phyloP scores from a whole-genome alignment of 2,329 filamentous ascomycete genomes.

The Biscogniauxia mediterranea region DNA sequence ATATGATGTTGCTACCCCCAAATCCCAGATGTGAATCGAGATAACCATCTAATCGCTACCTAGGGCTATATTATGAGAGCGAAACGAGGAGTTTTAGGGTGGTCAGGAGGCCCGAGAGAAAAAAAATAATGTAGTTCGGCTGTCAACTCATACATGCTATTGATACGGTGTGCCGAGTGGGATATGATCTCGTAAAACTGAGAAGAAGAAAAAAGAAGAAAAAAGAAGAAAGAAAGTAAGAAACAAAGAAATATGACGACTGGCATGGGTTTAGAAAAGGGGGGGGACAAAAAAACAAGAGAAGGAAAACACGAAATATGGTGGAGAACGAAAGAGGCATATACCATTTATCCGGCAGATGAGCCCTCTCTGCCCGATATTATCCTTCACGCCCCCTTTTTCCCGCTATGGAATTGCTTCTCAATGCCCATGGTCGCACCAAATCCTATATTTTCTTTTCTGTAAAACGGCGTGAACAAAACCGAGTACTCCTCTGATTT shows the following conservation, averaged over 20 bases:
- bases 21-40: conserved; percentile 24
- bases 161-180: not conserved
- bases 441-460: conserved; percentile 4
- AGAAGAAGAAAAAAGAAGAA: too few species aligned
- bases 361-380: not conserved
- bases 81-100: not conserved
- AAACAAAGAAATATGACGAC: too few species aligned
- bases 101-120: too few species aligned
- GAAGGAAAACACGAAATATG: conserved; percentile 4
- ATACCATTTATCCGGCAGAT: not conserved
- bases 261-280: not conserved
- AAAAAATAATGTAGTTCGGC: not conserved
- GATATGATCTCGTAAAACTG: not conserved
- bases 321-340: conserved; percentile 1
- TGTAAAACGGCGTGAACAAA: conserved; percentile 8
- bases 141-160: not conserved
- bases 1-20: conserved; percentile 17
- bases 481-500: conserved; percentile 22
- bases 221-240: too few species aligned
- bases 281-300: conserved; percentile 4
- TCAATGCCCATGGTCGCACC: conserved; percentile 11
- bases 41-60: conserved; percentile 23
- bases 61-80: conserved; percentile 16
- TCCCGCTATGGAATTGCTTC: conserved; percentile 5
- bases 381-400: conserved; percentile 3